phyloP scores from a whole-genome alignment of 148 eudicot genomes.

The Euryodendron excelsum region DNA sequence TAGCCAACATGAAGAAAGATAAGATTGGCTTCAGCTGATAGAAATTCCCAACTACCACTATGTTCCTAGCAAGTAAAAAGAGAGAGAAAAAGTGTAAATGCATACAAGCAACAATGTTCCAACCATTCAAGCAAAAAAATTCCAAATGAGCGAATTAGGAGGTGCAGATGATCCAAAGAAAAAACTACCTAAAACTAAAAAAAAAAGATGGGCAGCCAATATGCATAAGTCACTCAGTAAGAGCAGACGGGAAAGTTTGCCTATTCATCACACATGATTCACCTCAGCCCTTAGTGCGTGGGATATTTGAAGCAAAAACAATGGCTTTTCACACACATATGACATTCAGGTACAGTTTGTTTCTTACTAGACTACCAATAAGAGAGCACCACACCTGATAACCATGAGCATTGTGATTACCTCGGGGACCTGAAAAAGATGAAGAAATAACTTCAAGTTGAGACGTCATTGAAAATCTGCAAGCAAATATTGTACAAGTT shows the following conservation, averaged over 20 bases:
- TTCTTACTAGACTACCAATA: constrained; percentile 5
- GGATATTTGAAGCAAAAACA: neutral
- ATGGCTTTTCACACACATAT: constrained; percentile 1
- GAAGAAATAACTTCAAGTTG: neutral
- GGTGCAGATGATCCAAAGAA: too few relatives aligned
- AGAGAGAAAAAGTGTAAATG: too few relatives aligned
- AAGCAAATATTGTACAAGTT: neutral
- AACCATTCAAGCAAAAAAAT: too few relatives aligned
- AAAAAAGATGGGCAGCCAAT: too few relatives aligned
- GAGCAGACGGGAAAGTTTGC: neutral
- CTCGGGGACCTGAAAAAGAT: constrained; percentile 64
- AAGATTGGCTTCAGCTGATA: too few relatives aligned
- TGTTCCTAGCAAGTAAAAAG: too few relatives aligned
- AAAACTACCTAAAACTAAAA: too few relatives aligned
- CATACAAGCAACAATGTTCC: too few relatives aligned
- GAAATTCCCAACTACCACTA: too few relatives aligned
- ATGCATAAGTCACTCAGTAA: too few relatives aligned
- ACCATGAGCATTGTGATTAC: constrained; percentile 62
- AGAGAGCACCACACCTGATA: constrained; percentile 52
- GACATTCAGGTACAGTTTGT: constrained; percentile 6
- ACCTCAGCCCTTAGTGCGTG: neutral
- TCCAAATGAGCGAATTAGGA: too few relatives aligned
- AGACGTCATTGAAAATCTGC: neutral
- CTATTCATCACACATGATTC: neutral
- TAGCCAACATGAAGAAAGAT: neutral